Percentiles rank a stretch among this genome's conserved stretches.
Conservation (phyloP, 768 basidiomycete species). For the Amanita brunnescens region DNA sequence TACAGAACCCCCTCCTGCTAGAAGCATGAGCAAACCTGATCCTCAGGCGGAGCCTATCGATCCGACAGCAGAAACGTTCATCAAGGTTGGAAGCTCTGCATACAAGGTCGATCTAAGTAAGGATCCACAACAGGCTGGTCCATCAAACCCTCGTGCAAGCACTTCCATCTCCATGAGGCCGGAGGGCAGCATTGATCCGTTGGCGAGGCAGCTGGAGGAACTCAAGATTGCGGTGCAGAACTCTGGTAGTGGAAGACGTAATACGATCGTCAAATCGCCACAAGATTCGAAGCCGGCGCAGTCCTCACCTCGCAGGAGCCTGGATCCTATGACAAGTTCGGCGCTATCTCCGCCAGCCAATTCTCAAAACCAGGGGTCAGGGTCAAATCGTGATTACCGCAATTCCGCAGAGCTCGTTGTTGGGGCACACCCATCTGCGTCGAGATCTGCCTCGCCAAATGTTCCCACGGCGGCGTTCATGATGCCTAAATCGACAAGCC, state of each 20-base stretch:
- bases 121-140: conserved; percentile 49
- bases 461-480: conserved; percentile 69
- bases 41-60: conserved; percentile 52
- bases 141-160: conserved; percentile 18
- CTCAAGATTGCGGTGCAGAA: conserved; percentile 38
- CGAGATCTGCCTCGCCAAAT: conserved; percentile 70
- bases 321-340: conserved; percentile 16
- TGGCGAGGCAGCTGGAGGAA: conserved; percentile 59
- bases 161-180: conserved; percentile 23
- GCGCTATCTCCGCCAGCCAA: conserved; percentile 31
- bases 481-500: conserved; percentile 45
- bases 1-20: conserved; percentile 16
- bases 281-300: neutral
- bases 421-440: conserved; percentile 63
- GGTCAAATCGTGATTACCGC: conserved; percentile 50
- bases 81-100: conserved; percentile 59
- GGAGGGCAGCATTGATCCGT: conserved; percentile 43
- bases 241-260: conserved; percentile 26
- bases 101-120: conserved; percentile 58
- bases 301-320: conserved; percentile 12
- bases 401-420: conserved; percentile 72
- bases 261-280: conserved; percentile 1
- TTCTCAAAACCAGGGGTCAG: conserved; percentile 13
- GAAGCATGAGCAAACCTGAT: conserved; percentile 32
- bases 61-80: conserved; percentile 55